Conservation (phyloP, 495 filamentous ascomycete species). For the Penicillium paradoxum region DNA sequence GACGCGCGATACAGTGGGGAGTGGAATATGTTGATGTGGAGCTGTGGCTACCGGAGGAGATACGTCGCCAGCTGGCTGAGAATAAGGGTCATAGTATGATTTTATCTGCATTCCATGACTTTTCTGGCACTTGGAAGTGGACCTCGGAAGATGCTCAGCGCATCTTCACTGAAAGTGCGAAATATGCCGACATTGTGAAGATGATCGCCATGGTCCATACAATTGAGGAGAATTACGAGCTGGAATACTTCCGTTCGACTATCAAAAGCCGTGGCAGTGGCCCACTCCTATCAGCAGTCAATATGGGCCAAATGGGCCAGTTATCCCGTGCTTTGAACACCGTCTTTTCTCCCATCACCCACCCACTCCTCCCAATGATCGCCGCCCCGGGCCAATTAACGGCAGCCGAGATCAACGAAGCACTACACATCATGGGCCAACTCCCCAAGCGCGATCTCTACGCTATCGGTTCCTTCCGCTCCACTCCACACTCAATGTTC, state of each 20-base stretch:
- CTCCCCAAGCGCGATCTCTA: constrained; percentile 75
- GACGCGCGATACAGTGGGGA: constrained; percentile 76
- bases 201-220: constrained; percentile 79
- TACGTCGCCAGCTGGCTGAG: constrained; percentile 60
- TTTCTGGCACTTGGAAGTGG: constrained; percentile 79
- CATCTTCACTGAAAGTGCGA: constrained; percentile 62
- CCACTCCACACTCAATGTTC: constrained; percentile 71
- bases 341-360: constrained; percentile 80
- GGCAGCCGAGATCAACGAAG: constrained; percentile 76
- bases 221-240: constrained; percentile 77
- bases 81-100: constrained; percentile 70
- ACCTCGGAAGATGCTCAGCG: constrained; percentile 61
- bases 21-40: constrained; percentile 87
- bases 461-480: constrained; percentile 66
- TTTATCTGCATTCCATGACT: constrained; percentile 84
- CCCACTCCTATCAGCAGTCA: constrained; percentile 73
- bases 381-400: constrained; percentile 80
- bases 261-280: constrained; percentile 60
- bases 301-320: constrained; percentile 81
- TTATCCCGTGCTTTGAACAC: constrained; percentile 76
- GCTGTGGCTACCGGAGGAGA: constrained; percentile 74
- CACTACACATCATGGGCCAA: constrained; percentile 72
- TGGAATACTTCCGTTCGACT: constrained; percentile 80
- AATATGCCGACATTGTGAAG: constrained; percentile 79
- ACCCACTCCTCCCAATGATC: constrained; percentile 76